A percentile compares a stretch with the other conserved stretches of the same genome.
phyloP scores from a whole-genome alignment of 2,329 filamentous ascomycete species.

The Trichoderma sp. region DNA sequence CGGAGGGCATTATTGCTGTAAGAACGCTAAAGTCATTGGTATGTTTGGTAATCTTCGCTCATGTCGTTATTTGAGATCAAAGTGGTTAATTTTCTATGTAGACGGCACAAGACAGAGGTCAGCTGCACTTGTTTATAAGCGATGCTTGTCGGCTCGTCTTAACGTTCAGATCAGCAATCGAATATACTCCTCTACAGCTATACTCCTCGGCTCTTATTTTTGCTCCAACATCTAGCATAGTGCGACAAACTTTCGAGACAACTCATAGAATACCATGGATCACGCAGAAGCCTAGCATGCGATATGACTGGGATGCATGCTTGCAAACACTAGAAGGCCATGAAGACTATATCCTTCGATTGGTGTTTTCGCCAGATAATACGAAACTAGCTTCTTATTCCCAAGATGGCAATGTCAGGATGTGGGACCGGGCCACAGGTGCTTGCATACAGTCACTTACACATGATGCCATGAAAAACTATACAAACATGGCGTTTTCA shows the following conservation, averaged over 20 bases:
- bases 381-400: not conserved
- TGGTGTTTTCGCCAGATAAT: not conserved
- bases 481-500: not conserved
- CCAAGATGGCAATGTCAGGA: too few relatives aligned
- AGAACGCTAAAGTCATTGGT: not conserved
- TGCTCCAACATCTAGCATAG: not conserved
- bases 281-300: not conserved
- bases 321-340: not conserved
- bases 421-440: not conserved
- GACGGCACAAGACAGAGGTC: not conserved
- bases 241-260: not conserved
- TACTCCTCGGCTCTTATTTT: not conserved
- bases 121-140: not conserved
- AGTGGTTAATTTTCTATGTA: too few relatives aligned
- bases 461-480: fast-evolving
- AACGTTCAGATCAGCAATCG: not conserved
- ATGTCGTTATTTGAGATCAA: too few relatives aligned
- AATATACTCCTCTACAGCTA: not conserved
- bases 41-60: not conserved
- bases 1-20: not conserved
- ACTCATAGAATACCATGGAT: not conserved
- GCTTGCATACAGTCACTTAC: not conserved
- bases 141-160: not conserved
- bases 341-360: fast-evolving
- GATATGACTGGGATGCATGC: not conserved